Evolutionary conservation across 805 yeast genomes (phyloP).

Genomic region (Wickerhamiella cacticola): DNA sequence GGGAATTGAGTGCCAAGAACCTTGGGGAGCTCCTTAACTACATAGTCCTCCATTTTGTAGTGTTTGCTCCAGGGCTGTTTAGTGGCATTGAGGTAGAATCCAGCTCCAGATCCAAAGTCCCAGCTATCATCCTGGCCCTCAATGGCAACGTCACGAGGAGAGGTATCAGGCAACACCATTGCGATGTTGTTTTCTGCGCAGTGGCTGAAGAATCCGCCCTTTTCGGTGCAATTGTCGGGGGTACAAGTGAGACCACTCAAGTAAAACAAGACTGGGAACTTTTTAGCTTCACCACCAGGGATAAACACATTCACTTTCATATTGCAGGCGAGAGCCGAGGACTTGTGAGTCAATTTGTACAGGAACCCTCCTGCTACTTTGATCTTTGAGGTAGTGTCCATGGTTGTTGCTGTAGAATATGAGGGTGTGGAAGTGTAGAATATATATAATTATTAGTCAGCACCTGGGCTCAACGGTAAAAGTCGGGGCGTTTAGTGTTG

Average conservation of each 20-base stretch:
- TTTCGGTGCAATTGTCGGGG: conserved; percentile 86
- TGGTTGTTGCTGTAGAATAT: background rate
- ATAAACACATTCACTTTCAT: conserved; percentile 81
- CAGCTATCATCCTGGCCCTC: conserved; percentile 73
- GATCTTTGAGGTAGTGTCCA: conserved; percentile 9
- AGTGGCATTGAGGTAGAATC: conserved; percentile 83
- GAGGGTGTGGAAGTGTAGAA: background rate
- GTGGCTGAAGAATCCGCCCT: conserved; percentile 66
- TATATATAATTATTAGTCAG: background rate
- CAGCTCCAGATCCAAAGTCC: conserved; percentile 94
- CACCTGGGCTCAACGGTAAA: conserved; percentile 55
- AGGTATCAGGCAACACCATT: conserved; percentile 88
- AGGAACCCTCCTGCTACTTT: conserved; percentile 56
- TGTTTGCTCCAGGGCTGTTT: conserved; percentile 55
- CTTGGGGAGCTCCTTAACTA: conserved; percentile 58
- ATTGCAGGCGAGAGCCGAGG: conserved; percentile 47
- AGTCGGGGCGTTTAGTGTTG: conserved; percentile 83
- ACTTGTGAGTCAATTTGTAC: conserved; percentile 62
- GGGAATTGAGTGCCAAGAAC: conserved; percentile 34
- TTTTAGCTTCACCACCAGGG: conserved; percentile 38
- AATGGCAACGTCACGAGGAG: conserved; percentile 74
- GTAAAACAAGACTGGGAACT: conserved; percentile 63
- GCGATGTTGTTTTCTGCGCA: conserved; percentile 74
- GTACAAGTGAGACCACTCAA: conserved; percentile 88
- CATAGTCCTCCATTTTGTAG: conserved; percentile 79